Evolutionary conservation across 2,329 filamentous ascomycete species (phyloP).

Genomic region (Diplodia sapinea): DNA sequence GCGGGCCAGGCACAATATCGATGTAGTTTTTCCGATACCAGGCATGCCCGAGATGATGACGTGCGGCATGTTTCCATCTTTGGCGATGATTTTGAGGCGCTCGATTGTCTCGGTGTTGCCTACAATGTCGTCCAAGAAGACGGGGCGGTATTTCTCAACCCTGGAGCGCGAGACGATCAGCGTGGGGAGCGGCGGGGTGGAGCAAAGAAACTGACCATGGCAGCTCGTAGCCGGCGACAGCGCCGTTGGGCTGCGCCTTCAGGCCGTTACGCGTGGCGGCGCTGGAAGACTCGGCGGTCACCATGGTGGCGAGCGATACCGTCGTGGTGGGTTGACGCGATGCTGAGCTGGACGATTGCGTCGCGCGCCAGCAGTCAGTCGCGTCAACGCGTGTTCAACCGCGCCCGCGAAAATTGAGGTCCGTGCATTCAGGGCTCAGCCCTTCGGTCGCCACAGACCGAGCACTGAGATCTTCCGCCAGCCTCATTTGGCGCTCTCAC

Average conservation of each 20-base stretch:
- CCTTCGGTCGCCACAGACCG: constrained; percentile 21
- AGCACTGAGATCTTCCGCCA: constrained; percentile 15
- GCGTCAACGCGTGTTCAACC: constrained; percentile 19
- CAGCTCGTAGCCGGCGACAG: constrained; percentile 69
- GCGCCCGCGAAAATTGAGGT: background rate
- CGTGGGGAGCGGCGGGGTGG: background rate
- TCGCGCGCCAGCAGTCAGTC: background rate
- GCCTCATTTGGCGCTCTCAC: constrained; percentile 9
- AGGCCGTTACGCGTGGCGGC: constrained; percentile 52
- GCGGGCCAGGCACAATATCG: constrained; percentile 87
- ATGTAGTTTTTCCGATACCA: constrained; percentile 98
- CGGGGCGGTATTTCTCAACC: constrained; percentile 97
- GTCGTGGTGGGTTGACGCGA: constrained; percentile 19
- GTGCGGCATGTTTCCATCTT: constrained; percentile 99
- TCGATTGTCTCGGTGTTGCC: constrained; percentile 98
- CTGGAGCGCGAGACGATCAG: constrained; percentile 54
- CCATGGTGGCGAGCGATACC: constrained; percentile 45
- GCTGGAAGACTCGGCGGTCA: constrained; percentile 57
- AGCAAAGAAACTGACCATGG: constrained; percentile 66
- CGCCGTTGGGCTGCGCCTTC: constrained; percentile 45
- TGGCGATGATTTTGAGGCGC: constrained; percentile 95
- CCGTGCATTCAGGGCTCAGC: constrained; percentile 11
- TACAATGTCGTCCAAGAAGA: constrained; percentile 95
- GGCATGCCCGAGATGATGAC: constrained; percentile 99
- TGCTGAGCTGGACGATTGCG: constrained; percentile 14